Evolutionary conservation across 371 early-diverging fungal genomes (phyloP), one percentile per base, ranked within the genome.

Genomic region (Smittium culicis): DNA sequence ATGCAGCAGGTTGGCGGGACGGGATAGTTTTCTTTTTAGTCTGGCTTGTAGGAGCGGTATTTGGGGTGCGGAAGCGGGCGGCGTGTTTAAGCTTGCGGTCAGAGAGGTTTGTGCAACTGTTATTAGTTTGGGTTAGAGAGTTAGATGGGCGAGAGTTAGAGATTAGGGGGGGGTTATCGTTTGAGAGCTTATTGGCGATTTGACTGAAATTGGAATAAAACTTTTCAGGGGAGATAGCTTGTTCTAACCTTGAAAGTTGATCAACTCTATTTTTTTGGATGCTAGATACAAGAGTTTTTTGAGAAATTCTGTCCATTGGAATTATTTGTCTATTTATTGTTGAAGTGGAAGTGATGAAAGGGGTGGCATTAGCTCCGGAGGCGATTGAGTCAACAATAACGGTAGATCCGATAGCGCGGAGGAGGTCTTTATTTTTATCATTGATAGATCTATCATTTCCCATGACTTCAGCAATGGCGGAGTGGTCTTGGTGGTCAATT

Each of bases 21-120:
- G 76, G 73, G 28, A 60, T 71, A 1, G 69, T 70, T 11, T 72
- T 55, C 67, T 76, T 75, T 33, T 67, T 67, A 5, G 77, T 76
- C 29, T 76, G 75, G 45, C 74, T 70, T 16, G 59, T 34, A 20
- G 74, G 77, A 28, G 72, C 34, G 16, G 16, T 8, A 8, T 8
- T 8, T n/a, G n/a, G n/a, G n/a, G n/a, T n/a, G n/a, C n/a, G n/a
- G n/a, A n/a, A n/a, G n/a, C n/a, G n/a, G n/a, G n/a, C n/a, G n/a
- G 66, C 67, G 1, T 69, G 70, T 2, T 73, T 73, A 17, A 62
- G 54, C 61, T 45, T 56, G 27, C 67, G 67, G 33, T 27, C 28
- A 1, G 35, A 29, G 27, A 20, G 33, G 2, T 32, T 54, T 1
- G 57, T 27, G 24, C 67, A 67, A 3, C 63, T 59, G 35, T 28